Conservation (phyloP, 345 rosid genomes). For the Toxicodendron radicans region DNA sequence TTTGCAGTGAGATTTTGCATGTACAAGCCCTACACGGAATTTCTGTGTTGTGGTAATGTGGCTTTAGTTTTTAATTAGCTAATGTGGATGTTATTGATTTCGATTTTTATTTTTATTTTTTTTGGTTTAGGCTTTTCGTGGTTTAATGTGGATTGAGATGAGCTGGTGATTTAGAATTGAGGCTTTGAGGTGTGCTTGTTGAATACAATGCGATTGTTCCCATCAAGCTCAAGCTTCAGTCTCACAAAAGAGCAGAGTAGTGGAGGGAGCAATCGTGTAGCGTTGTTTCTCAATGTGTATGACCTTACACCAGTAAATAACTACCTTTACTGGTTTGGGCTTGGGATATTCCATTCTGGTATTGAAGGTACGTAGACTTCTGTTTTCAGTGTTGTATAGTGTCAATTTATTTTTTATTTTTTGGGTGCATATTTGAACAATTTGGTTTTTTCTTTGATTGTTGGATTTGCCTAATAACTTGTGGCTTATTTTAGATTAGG, state of each 20-base stretch:
- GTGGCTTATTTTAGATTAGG: not conserved
- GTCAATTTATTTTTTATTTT: not conserved
- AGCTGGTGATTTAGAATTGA: constrained; percentile 30
- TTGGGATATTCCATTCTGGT: constrained; percentile 95
- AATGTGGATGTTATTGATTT: not conserved
- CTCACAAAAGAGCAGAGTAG: constrained; percentile 44
- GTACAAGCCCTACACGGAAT: not conserved
- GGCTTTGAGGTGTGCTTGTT: constrained; percentile 11
- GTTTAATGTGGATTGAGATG: constrained; percentile 26
- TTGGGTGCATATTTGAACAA: not conserved
- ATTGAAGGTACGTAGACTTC: constrained; percentile 65
- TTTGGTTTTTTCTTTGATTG: not conserved
- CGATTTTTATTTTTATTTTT: not conserved
- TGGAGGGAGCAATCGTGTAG: constrained; percentile 33
- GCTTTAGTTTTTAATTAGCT: not conserved
- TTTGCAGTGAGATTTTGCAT: not conserved
- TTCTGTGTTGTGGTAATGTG: not conserved
- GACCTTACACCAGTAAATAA: constrained; percentile 94
- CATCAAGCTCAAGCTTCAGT: constrained; percentile 53
- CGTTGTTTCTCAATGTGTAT: constrained; percentile 81
- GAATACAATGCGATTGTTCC: constrained; percentile 71
- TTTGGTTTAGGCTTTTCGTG: constrained; percentile 8
- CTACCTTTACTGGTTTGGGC: constrained; percentile 89
- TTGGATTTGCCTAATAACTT: not conserved
- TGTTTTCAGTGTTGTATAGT: not conserved